Conservation (phyloP, 2,329 filamentous ascomycete genomes). For the Elsinoe necatrix region DNA sequence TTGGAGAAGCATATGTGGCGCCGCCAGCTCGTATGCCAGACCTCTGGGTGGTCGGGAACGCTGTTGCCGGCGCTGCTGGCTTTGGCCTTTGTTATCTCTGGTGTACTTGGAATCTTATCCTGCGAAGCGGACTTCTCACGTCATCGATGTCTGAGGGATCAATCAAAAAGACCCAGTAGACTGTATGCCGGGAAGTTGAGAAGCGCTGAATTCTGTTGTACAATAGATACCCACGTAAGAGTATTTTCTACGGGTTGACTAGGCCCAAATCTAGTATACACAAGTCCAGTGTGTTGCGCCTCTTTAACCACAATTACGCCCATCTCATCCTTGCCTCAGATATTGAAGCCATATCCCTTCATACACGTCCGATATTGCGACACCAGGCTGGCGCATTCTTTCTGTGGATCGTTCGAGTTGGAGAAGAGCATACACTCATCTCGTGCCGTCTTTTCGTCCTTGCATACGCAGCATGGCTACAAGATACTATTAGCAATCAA, state of each 20-base stretch:
- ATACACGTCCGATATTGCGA: conserved; percentile 86
- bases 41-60: conserved; percentile 88
- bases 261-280: not conserved
- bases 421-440: conserved; percentile 99
- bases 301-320: not conserved
- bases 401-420: conserved; percentile 67
- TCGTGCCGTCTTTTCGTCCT: conserved; percentile 80
- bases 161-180: conserved; percentile 35
- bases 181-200: not conserved
- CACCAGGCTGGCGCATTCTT: conserved; percentile 75
- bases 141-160: conserved; percentile 20
- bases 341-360: conserved; percentile 82
- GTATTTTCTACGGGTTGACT: not conserved
- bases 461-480: conserved; percentile 96
- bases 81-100: conserved; percentile 85
- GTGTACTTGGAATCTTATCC: conserved; percentile 65
- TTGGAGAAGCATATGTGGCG: conserved; percentile 57
- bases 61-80: conserved; percentile 72
- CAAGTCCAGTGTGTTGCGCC: not conserved
- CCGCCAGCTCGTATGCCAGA: conserved; percentile 77
- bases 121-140: conserved; percentile 46
- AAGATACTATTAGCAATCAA: not conserved
- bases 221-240: conserved; percentile 17
- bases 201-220: conserved; percentile 13
- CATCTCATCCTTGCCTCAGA: conserved; percentile 22